Conservation (phyloP, 75 land plant genomes). For the Selaginella tamariscina region DNA sequence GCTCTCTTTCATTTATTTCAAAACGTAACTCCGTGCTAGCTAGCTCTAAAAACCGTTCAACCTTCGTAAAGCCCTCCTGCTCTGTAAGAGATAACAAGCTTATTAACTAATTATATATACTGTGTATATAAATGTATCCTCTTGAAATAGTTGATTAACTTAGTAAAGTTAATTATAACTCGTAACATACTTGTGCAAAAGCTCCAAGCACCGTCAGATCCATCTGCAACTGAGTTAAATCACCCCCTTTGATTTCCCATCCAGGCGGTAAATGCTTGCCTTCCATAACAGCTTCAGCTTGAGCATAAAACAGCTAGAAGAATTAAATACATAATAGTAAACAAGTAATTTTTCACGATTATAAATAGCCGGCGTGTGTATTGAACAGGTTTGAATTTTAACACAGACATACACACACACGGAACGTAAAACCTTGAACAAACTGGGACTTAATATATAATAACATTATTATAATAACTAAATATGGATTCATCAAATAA, state of each 20-base stretch:
- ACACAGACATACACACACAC: too few relatives aligned
- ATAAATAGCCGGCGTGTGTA: too few relatives aligned
- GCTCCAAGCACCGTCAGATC: conserved; percentile 6
- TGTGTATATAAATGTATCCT: background rate
- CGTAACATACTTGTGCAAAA: conserved; percentile 13
- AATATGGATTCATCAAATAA: background rate
- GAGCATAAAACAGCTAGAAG: conserved; percentile 18
- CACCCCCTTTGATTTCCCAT: conserved; percentile 17
- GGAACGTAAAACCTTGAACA: too few relatives aligned
- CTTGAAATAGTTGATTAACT: background rate
- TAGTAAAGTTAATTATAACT: background rate
- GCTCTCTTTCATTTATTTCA: conserved; percentile 18
- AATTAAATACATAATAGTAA: background rate
- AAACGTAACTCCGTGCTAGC: conserved; percentile 19
- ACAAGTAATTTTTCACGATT: background rate
- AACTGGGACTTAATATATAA: too few relatives aligned
- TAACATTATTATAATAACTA: too few relatives aligned
- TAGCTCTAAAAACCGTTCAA: conserved; percentile 18
- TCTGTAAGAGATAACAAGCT: conserved; percentile 13
- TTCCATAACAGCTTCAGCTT: conserved; percentile 19
- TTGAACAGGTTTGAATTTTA: too few relatives aligned
- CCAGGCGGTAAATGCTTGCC: conserved; percentile 10
- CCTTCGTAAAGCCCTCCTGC: conserved; percentile 14
- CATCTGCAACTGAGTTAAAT: conserved; percentile 1
- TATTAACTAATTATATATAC: too few relatives aligned